Evolutionary conservation across 495 filamentous ascomycete species (phyloP).

Genomic region (Penicillium ucsense): DNA sequence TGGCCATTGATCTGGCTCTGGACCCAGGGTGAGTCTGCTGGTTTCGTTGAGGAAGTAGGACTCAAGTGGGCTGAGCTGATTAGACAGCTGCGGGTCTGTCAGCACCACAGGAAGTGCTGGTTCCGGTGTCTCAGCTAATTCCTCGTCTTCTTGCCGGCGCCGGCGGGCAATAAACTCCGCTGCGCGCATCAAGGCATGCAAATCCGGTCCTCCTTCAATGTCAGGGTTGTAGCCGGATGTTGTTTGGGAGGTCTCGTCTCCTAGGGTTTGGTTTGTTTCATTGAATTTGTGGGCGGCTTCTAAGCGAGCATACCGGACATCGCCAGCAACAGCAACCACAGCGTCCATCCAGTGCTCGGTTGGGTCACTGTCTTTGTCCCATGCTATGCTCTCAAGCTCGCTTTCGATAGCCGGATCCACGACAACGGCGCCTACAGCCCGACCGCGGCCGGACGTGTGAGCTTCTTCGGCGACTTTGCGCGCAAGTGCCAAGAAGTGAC

Average conservation of each 20-base stretch:
- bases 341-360: slow-evolving; percentile 24
- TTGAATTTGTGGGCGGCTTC: slow-evolving; percentile 15
- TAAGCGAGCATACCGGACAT: slow-evolving; percentile 57
- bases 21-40: background rate
- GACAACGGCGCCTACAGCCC: slow-evolving; percentile 71
- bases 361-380: slow-evolving; percentile 12
- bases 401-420: slow-evolving; percentile 47
- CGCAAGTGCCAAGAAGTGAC: slow-evolving; percentile 61
- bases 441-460: slow-evolving; percentile 47
- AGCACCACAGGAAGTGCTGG: background rate
- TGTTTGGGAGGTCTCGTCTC: no score
- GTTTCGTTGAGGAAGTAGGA: slow-evolving; percentile 26
- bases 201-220: slow-evolving; percentile 58
- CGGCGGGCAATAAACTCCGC: slow-evolving; percentile 78
- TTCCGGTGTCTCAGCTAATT: background rate
- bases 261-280: no score
- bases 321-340: slow-evolving; percentile 65
- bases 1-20: background rate
- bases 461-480: slow-evolving; percentile 49
- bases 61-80: slow-evolving; percentile 24
- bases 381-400: slow-evolving; percentile 13
- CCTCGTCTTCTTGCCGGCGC: slow-evolving; percentile 23
- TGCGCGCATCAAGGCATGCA: slow-evolving; percentile 77
- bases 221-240: slow-evolving; percentile 20
- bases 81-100: slow-evolving; percentile 7